Evolutionary conservation across 2,329 filamentous ascomycete genomes (phyloP).

Genomic region (Penicillium occitanis): DNA sequence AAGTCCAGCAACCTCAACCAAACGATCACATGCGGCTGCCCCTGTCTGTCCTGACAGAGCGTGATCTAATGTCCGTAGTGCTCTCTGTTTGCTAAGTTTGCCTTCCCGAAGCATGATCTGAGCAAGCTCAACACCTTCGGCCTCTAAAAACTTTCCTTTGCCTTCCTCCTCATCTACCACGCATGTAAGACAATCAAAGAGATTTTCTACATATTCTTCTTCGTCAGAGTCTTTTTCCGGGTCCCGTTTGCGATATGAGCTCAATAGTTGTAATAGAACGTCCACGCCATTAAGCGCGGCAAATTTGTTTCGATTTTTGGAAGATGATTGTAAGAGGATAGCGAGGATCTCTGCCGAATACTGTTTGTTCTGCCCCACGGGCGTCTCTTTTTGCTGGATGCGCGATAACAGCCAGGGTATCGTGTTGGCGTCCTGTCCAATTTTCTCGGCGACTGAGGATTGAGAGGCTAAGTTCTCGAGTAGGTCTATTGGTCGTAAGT

Average conservation of each 20-base stretch:
- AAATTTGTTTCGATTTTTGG: constrained; percentile 63
- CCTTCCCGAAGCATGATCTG: constrained; percentile 90
- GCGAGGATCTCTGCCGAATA: constrained; percentile 91
- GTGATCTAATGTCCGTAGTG: constrained; percentile 81
- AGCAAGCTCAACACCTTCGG: constrained; percentile 86
- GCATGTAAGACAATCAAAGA: constrained; percentile 84
- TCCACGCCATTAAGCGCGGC: constrained; percentile 72
- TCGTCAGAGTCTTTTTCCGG: constrained; percentile 83
- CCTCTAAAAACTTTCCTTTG: constrained; percentile 79
- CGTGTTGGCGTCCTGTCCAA: constrained; percentile 67
- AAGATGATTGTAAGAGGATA: constrained; percentile 77
- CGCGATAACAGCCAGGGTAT: constrained; percentile 76
- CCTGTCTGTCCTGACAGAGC: constrained; percentile 63
- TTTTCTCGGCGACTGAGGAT: constrained; percentile 64
- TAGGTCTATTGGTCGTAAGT: constrained; percentile 50
- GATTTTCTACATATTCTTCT: constrained; percentile 91
- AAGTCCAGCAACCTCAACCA: constrained; percentile 81
- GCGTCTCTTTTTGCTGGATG: constrained; percentile 66
- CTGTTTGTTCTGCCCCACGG: constrained; percentile 85
- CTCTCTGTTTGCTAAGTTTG: constrained; percentile 75
- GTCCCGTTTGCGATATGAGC: constrained; percentile 80
- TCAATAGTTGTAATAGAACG: constrained; percentile 74
- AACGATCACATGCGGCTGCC: constrained; percentile 65
- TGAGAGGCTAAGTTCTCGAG: constrained; percentile 83
- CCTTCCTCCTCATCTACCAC: constrained; percentile 72